A percentile compares a stretch with the other conserved stretches of the same genome.
Evolutionary conservation across 345 rosid species (phyloP).

Genomic region (Corymbia maculata): DNA sequence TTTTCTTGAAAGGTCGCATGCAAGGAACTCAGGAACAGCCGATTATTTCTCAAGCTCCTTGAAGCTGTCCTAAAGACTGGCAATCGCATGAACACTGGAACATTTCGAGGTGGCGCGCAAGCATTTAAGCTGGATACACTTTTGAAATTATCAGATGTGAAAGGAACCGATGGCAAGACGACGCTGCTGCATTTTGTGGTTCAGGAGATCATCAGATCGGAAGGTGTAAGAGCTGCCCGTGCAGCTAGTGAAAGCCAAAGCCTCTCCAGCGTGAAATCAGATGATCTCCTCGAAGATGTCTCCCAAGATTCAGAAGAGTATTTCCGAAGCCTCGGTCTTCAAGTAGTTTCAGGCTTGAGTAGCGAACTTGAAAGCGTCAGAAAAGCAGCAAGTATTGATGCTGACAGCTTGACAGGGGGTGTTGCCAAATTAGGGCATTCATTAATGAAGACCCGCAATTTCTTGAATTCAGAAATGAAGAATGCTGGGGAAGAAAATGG

Average conservation of each 20-base stretch:
- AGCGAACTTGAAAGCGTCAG: slow-evolving; percentile 78
- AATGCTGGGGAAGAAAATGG: slow-evolving; percentile 60
- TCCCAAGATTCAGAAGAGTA: slow-evolving; percentile 54
- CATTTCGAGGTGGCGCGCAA: slow-evolving; percentile 95
- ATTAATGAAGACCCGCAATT: slow-evolving; percentile 41
- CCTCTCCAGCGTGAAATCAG: slow-evolving; percentile 59
- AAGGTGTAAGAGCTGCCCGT: slow-evolving; percentile 88
- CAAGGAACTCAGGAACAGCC: slow-evolving; percentile 71
- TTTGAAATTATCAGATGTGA: slow-evolving; percentile 85
- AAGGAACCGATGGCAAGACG: slow-evolving; percentile 94
- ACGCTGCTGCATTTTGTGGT: slow-evolving; percentile 96
- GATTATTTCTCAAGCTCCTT: slow-evolving; percentile 86
- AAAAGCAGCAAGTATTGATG: slow-evolving; percentile 80
- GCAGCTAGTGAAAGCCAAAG: slow-evolving; percentile 55
- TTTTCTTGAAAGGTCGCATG: slow-evolving; percentile 60
- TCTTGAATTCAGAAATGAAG: slow-evolving; percentile 69
- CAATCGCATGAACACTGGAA: slow-evolving; percentile 97
- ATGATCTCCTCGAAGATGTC: slow-evolving; percentile 61
- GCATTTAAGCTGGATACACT: slow-evolving; percentile 99
- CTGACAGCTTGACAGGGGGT: slow-evolving; percentile 65
- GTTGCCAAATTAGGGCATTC: slow-evolving; percentile 62
- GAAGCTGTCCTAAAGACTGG: slow-evolving; percentile 99
- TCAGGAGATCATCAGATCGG: slow-evolving; percentile 85
- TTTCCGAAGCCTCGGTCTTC: slow-evolving; percentile 70
- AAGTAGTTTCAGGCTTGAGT: slow-evolving; percentile 66